Evolutionary conservation across 164 flowering plant genomes (phyloP), one percentile per base, ranked within the genome.

Genomic region (Kingdonia uniflora): DNA sequence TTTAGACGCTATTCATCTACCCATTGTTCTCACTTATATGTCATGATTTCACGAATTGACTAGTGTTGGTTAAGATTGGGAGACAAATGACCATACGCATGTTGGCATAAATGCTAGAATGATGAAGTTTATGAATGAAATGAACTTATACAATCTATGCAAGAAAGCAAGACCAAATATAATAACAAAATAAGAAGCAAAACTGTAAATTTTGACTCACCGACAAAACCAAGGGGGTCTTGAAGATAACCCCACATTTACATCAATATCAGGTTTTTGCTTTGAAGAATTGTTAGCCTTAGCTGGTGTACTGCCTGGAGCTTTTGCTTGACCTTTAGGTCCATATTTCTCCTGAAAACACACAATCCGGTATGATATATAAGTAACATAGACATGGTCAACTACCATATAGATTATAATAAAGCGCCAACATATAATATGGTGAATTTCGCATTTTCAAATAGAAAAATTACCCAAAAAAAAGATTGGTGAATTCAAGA

Each of bases 201-300:
- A 6, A 0, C 43, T 22, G 24, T 14, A 41, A 13, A 23, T n/a
- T 23, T 14, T 14, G 64, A 51, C 71, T 63, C 61, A 92, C 99
- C 99, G 88, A 67, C 97, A 92, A 68, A 70, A 77, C 97, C 99
- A 92, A 2, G 99, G 99, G 22, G 85, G 73, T 1, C 79, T 79
- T 14, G 87, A 69, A 33, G 95, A 84, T 51, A 92, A 75, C 29
- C 99, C 99, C 53, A 88, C 97, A 72, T 74, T 80, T 41, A 81
- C 65, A 72, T 92, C 99, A 68, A 92, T 20, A 44, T 86, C 91
- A 5, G 82, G 71, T 58, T 74, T 69, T 50, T 63, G 74, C 70
- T 82, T 85, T 7, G 79, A 25, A 13, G 72, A 74, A 57, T 56
- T 68, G 42, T 69, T 80, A 20, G 79, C 40, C 62, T 79, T 84